Percentiles rank a stretch among this genome's conserved stretches.
Evolutionary conservation across 1,284 basidiomycete genomes (phyloP).

Genomic region (Melampsora abietis-canadensis): DNA sequence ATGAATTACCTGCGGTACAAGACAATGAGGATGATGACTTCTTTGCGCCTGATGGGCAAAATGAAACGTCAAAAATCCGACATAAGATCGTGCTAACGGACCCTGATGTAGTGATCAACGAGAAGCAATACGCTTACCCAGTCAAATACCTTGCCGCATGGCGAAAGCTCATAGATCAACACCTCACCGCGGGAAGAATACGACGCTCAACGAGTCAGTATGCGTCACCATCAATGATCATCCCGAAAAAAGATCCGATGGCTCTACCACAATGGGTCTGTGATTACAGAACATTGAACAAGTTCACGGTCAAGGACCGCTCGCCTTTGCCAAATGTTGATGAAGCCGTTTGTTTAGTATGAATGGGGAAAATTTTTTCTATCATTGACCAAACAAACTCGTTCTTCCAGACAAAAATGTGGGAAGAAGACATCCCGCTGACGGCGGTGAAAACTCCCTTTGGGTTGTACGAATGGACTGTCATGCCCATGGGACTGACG

Average conservation of each 20-base stretch:
- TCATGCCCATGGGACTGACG: constrained; percentile 56
- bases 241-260: constrained; percentile 44
- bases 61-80: not conserved
- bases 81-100: constrained; percentile 6
- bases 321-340: constrained; percentile 15
- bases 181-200: constrained; percentile 32
- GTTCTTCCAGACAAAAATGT: constrained; percentile 56
- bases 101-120: constrained; percentile 31
- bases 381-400: constrained; percentile 57
- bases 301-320: not conserved
- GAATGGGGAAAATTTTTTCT: constrained; percentile 49
- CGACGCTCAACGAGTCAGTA: constrained; percentile 11
- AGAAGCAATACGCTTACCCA: constrained; percentile 23
- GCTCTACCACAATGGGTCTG: constrained; percentile 44
- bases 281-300: constrained; percentile 35
- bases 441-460: constrained; percentile 56
- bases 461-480: constrained; percentile 56
- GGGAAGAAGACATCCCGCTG: constrained; percentile 54
- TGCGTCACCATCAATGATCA: constrained; percentile 8
- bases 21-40: not conserved
- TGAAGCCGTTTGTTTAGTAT: not conserved
- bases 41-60: not conserved
- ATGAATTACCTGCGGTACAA: not conserved
- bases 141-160: constrained; percentile 29
- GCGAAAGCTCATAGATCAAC: constrained; percentile 39